Evolutionary conservation across 495 filamentous ascomycete genomes (phyloP), one percentile per base, ranked within the genome.

Genomic region (Penicillium samsonianum): DNA sequence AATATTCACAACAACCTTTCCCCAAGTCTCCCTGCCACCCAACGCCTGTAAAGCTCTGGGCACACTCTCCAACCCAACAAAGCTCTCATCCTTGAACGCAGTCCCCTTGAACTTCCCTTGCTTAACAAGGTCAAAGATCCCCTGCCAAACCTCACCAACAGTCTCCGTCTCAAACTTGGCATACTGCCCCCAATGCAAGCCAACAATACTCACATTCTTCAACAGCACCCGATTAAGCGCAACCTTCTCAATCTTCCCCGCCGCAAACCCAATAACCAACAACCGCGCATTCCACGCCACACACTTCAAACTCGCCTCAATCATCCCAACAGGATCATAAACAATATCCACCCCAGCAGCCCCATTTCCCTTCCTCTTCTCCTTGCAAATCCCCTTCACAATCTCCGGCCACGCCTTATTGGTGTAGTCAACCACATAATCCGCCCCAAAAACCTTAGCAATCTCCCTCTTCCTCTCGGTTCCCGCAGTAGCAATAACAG

Each of bases 161-260:
- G 81, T 89, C 71, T 87, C 82, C 48, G 75, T 84, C 77, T 96
- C 91, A 60, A 84, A 81, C 31, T 74, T 80, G 2, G 85, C 78
- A 78, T 96, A 98, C 71, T 83, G 79, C 1, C 93, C 93, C 92
- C 92, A 98, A 71, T 96, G 91, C 65, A 96, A 72, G 1, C 93
- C 93, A 4, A 96, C 88, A 14, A 98, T 69, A 60, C 84, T 88
- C 53, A 96, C 92, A 73, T 98, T 98, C 82, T 96, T 98, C 64
- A 98, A 76, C 62, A 96, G 70, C 22, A 96, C 90, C 73, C 91
- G 84, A 70, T 98, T 98, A 79, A 92, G 83, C 19, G 90, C 89
- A 52, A 97, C 82, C 73, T 94, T 94, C 77, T 98, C 93, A 63
- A 96, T 96, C 45, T 76, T 78, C 1, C 93, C 93, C 0, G 86